Evolutionary conservation across 2,329 filamentous ascomycete genomes (phyloP).

Genomic region (Cordyceps cicadae): DNA sequence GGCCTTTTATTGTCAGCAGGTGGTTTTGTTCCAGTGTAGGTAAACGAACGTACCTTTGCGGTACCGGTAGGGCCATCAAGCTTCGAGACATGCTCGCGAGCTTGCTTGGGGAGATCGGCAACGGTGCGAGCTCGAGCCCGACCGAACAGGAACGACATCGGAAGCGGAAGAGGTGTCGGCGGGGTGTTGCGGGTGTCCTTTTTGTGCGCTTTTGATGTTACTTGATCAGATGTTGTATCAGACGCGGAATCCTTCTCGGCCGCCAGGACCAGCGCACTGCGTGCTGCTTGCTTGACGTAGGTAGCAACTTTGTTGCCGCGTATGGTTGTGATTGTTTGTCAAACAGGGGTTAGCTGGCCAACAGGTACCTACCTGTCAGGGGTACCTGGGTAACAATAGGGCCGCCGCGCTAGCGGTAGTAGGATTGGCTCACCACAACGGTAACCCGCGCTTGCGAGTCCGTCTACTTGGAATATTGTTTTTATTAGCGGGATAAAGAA

Average conservation of each 20-base stretch:
- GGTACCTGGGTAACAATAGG: too few relatives aligned
- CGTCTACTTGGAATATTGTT: too few relatives aligned
- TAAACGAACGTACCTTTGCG: conserved; percentile 33
- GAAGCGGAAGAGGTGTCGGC: not conserved
- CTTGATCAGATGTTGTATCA: not conserved
- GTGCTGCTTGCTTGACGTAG: not conserved
- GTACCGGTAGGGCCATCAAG: conserved; percentile 41
- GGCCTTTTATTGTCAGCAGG: conserved; percentile 42
- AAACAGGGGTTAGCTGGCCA: conserved; percentile 1
- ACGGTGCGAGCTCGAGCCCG: conserved; percentile 43
- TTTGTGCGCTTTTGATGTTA: not conserved
- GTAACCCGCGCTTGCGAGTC: not conserved
- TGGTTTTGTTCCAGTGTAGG: conserved; percentile 1
- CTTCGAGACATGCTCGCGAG: conserved; percentile 44
- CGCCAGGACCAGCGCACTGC: not conserved
- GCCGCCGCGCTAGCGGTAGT: too few relatives aligned
- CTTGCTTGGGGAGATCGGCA: conserved; percentile 47
- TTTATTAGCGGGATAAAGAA: too few relatives aligned
- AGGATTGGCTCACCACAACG: not conserved
- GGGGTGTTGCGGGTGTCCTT: not conserved
- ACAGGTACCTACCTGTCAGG: too few relatives aligned
- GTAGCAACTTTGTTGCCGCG: not conserved
- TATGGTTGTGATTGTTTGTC: not conserved
- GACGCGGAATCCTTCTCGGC: not conserved
- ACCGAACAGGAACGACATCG: conserved; percentile 50